Evolutionary conservation across 176 grass and related monocot species (phyloP).

Genomic region (Paspalum notatum): DNA sequence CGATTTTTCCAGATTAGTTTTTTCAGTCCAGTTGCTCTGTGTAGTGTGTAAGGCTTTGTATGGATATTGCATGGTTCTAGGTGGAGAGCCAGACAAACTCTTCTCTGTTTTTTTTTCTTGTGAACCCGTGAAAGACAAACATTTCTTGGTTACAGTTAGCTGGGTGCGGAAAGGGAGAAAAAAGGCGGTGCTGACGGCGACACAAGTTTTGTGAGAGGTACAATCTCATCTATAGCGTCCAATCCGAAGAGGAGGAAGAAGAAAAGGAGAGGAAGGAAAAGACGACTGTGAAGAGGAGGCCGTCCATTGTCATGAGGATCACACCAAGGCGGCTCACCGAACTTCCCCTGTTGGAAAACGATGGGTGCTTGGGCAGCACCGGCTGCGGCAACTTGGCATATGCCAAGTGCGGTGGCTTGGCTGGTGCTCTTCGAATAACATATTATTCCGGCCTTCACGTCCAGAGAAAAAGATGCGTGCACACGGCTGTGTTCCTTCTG

Average conservation of each 20-base stretch:
- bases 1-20: not conserved
- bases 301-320: constrained; percentile 37
- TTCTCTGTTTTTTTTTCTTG: not conserved
- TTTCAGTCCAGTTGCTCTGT: not conserved
- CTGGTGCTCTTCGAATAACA: not conserved
- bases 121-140: not conserved
- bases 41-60: not conserved
- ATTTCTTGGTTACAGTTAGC: not conserved
- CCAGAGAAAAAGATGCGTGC: not conserved
- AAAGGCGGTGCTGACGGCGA: not conserved
- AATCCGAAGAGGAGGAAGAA: not conserved
- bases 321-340: constrained; percentile 27
- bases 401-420: not conserved
- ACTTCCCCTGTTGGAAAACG: constrained; percentile 49
- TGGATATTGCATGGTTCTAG: not conserved
- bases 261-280: not conserved
- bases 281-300: constrained; percentile 35
- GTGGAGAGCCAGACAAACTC: not conserved
- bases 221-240: constrained; percentile 25
- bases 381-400: constrained; percentile 20
- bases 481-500: not conserved
- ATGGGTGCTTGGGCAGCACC: constrained; percentile 14
- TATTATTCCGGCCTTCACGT: not conserved
- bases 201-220: constrained; percentile 24
- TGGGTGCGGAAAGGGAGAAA: not conserved